A percentile compares a stretch with the other conserved stretches of the same genome.
Conservation (phyloP, 202 grass and related monocot genomes). For the Schoenoplectus tabernaemontani region DNA sequence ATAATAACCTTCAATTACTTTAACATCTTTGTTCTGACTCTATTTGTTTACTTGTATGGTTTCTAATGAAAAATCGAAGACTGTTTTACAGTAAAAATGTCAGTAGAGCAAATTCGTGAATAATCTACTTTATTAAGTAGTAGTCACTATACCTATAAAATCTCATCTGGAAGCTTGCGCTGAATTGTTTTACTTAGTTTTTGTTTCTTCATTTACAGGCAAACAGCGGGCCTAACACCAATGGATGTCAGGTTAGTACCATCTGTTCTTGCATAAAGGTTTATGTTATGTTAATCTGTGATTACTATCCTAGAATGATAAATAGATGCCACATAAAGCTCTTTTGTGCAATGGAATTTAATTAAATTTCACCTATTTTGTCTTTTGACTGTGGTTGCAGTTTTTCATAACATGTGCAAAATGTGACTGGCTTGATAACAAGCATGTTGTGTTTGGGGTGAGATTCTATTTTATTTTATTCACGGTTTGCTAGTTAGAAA, state of each 20-base stretch:
- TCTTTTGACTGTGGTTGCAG: conserved; percentile 41
- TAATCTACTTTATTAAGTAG: not conserved
- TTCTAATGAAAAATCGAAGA: not conserved
- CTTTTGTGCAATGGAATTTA: not conserved
- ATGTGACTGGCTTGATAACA: conserved; percentile 98
- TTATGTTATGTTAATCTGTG: not conserved
- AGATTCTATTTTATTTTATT: conserved; percentile 22
- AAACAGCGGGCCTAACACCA: conserved; percentile 82
- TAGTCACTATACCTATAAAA: not conserved
- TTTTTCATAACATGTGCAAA: conserved; percentile 98
- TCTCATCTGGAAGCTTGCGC: not conserved
- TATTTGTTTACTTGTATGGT: not conserved
- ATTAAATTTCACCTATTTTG: not conserved
- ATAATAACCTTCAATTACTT: not conserved
- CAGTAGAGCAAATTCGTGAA: not conserved
- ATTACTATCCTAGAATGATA: not conserved
- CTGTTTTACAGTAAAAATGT: not conserved
- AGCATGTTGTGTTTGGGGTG: conserved; percentile 96
- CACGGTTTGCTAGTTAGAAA: not conserved
- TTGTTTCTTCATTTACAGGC: conserved; percentile 52
- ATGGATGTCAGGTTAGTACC: conserved; percentile 80
- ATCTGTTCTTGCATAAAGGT: not conserved
- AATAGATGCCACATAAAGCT: not conserved
- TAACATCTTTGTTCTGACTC: not conserved
- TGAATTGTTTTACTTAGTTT: not conserved